Evolutionary conservation across 345 rosid genomes (phyloP), one percentile per base, ranked within the genome.

Genomic region (Eucalyptus regnans): DNA sequence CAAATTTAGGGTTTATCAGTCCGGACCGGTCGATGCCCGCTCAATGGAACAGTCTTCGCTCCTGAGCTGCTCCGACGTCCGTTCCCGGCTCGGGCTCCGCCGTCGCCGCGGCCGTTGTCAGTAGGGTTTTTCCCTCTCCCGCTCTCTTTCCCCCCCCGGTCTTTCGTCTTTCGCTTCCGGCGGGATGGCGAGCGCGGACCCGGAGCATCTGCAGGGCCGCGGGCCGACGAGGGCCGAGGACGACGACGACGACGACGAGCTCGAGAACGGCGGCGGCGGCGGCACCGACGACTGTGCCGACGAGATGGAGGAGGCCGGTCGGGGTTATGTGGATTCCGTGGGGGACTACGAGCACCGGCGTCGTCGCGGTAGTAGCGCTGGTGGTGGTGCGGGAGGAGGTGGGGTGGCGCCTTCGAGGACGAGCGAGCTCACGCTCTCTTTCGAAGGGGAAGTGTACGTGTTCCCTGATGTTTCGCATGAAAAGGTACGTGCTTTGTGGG

Each of bases 371-470:
- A 76, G 13, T 41, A 22, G 12, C 43, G 84, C 84, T 22, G 44
- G 29, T 11, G 7, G 27, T 37, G 18, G 81, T 37, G 23, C 81
- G 31, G 91, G 90, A 33, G 92, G 91, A 50, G 92, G 87, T 23
- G 87, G 90, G 44, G 92, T 91, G 89, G 87, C 87, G 89, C 90
- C 94, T 58, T 92, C 95, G 87, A 93, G 96, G 90, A 92, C 93
- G 27, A 95, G 96, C 90, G 96, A 96, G 92, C 96, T 96, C 25
- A 94, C 96, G 86, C 95, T 96, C 68, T 95, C 96, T 46, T 95
- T 96, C 76, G 96, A 95, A 92, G 97, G 97, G 89, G 95, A 96
- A 89, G 96, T 95, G 81, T 96, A 92, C 88, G 96, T 96, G 86
- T 96, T 95, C 91, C 95, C 95, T 86, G 93, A 95, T 71, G 96